phyloP scores from a whole-genome alignment of 257 asterid species.

The Fraxinus americana region DNA sequence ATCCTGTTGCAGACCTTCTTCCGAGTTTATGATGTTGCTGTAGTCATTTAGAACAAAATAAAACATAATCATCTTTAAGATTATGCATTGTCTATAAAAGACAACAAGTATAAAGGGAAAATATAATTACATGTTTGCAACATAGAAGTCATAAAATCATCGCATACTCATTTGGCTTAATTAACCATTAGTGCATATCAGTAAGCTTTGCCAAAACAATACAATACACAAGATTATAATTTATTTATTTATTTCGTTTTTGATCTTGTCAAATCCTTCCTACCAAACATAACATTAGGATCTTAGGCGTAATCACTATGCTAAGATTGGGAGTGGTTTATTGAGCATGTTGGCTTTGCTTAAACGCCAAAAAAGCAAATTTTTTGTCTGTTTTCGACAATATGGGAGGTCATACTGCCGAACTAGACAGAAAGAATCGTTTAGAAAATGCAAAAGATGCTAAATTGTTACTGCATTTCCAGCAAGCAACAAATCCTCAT shows the following conservation, averaged over 20 bases:
- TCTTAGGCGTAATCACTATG: not conserved
- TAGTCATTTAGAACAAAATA: conserved; percentile 28
- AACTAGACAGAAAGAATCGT: too few species aligned
- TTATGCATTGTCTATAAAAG: conserved; percentile 75
- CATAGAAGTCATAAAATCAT: conserved; percentile 22
- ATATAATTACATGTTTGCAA: conserved; percentile 37
- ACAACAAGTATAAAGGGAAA: conserved; percentile 31
- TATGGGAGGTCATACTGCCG: too few species aligned
- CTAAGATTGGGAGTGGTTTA: too few species aligned
- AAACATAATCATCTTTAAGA: conserved; percentile 61
- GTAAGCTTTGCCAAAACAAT: not conserved
- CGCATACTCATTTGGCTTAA: not conserved
- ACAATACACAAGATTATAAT: not conserved
- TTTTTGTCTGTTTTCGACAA: too few species aligned
- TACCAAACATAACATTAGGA: not conserved
- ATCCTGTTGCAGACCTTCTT: conserved; percentile 92
- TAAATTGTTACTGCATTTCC: too few species aligned
- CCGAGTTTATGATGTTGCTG: conserved; percentile 67
- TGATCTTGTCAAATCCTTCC: not conserved
- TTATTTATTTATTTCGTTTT: too few species aligned
- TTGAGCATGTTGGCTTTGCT: too few species aligned
- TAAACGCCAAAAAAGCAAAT: too few species aligned
- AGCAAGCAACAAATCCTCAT: too few species aligned
- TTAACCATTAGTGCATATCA: not conserved
- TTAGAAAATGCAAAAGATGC: too few species aligned